Conservation (phyloP, 805 yeast species). For the Komagataella mondaviorum region DNA sequence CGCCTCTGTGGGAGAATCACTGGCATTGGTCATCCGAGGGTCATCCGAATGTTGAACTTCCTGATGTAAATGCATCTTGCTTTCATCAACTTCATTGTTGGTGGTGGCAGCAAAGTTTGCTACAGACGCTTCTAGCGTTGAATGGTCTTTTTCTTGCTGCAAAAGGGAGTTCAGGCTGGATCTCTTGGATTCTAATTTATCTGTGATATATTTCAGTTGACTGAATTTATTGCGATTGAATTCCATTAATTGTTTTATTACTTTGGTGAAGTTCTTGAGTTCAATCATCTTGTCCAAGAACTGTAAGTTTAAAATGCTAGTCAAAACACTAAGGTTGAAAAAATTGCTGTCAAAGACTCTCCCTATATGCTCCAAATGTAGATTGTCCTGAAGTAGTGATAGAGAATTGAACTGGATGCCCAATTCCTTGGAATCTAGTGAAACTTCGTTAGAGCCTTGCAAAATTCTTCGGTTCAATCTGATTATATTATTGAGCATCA, state of each 20-base stretch:
- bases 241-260: conserved; percentile 17
- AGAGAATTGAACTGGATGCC: conserved; percentile 37
- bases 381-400: conserved; percentile 32
- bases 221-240: conserved; percentile 19
- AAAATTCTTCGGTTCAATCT: conserved; percentile 31
- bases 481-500: conserved; percentile 16
- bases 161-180: conserved; percentile 13
- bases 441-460: conserved; percentile 28
- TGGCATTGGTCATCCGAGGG: conserved; percentile 6
- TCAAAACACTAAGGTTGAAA: conserved; percentile 30
- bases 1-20: conserved; percentile 10
- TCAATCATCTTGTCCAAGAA: conserved; percentile 21
- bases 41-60: background rate
- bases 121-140: conserved; percentile 17
- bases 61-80: background rate
- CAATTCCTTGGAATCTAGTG: conserved; percentile 36
- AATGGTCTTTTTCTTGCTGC: conserved; percentile 16
- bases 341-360: conserved; percentile 70
- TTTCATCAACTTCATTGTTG: background rate
- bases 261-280: conserved; percentile 17
- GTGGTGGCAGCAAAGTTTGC: background rate
- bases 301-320: conserved; percentile 14
- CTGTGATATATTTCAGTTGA: conserved; percentile 16
- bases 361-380: conserved; percentile 62
- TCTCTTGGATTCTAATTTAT: conserved; percentile 11